Evolutionary conservation across 2,329 filamentous ascomycete genomes (phyloP), one percentile per base, ranked within the genome.

Genomic region (Colletotrichum gloeosporioides): DNA sequence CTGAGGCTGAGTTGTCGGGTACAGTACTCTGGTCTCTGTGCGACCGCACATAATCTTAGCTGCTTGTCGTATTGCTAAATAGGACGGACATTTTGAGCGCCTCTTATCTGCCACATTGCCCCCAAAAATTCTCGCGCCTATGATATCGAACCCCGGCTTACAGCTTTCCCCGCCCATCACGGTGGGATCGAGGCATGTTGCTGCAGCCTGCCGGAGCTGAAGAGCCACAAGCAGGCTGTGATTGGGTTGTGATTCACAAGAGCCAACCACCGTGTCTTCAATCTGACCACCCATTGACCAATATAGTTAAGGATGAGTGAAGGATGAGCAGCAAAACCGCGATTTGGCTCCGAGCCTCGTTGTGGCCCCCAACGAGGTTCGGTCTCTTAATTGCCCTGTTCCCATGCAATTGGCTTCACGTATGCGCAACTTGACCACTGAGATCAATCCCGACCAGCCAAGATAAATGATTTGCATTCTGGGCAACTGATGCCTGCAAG

Each of bases 201-300:
- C 22, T 10, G 44, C 25, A 44, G 57, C 55, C 34, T 22, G 25
- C 32, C 16, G 67, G 34, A 49, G 55, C 67, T 61, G 67, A 69
- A 62, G 9, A 25, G 53, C 67, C 32, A 49, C n/a, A 55, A 13
- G n/a, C 3, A 15, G 3, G n/a, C 49, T 5, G 13, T 53, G 27
- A 62, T 22, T 49, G 55, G 53, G 15, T 15, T 6, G 25, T 69
- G 18, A 25, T 22, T 31, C 32, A 25, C 39, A 57, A 3, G 10
- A 32, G 27, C 29, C 22, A 31, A 59, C 44, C 44, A 55, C 39
- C 31, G 8, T 57, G 59, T 8, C 39, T 25, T 10, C 6, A 7
- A 16, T 55, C 69, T 71, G 69, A 71, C 69, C 59, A 71, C 69
- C 69, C 29, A 57, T 39, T 36, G 29, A 55, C 44, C 69, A 62